Evolutionary conservation across 1,139 yeast genomes (phyloP).

Genomic region (Keqinozyma sinolaborantium): DNA sequence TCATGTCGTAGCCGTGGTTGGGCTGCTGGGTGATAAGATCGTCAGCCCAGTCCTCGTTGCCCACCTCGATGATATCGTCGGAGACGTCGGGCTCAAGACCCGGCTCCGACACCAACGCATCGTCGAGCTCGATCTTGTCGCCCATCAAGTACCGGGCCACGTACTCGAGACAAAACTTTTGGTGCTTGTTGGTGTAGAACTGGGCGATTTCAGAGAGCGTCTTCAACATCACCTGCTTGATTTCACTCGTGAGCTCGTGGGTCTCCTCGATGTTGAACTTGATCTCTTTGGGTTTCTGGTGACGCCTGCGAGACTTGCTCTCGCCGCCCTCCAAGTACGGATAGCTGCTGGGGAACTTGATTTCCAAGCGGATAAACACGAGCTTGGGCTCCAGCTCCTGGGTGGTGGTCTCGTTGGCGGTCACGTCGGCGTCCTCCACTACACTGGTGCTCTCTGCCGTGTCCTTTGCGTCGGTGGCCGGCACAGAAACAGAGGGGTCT

Average conservation of each 20-base stretch:
- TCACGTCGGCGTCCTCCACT: neutral
- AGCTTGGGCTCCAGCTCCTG: conserved; percentile 44
- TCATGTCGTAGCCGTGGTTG: conserved; percentile 19
- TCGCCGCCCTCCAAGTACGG: conserved; percentile 58
- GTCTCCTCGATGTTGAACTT: conserved; percentile 75
- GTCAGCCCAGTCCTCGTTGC: conserved; percentile 45
- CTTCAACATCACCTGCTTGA: conserved; percentile 46
- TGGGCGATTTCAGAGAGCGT: conserved; percentile 54
- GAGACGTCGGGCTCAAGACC: conserved; percentile 16
- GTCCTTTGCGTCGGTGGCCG: neutral
- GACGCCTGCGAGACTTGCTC: conserved; percentile 13
- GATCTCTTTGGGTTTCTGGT: conserved; percentile 22
- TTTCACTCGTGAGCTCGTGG: conserved; percentile 52
- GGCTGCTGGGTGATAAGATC: conserved; percentile 41
- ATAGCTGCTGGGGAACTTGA: conserved; percentile 67
- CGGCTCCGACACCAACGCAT: conserved; percentile 25
- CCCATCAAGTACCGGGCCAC: conserved; percentile 79
- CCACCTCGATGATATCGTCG: conserved; percentile 28
- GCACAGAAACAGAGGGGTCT: neutral
- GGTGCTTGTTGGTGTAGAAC: conserved; percentile 51
- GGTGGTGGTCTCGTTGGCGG: conserved; percentile 1
- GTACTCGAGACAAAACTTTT: conserved; percentile 74
- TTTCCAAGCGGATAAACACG: conserved; percentile 65
- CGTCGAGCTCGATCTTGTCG: conserved; percentile 60
- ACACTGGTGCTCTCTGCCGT: conserved; percentile 2